Evolutionary conservation across 1,284 basidiomycete genomes (phyloP).

Genomic region (Microbotryum silenes-acaulis): DNA sequence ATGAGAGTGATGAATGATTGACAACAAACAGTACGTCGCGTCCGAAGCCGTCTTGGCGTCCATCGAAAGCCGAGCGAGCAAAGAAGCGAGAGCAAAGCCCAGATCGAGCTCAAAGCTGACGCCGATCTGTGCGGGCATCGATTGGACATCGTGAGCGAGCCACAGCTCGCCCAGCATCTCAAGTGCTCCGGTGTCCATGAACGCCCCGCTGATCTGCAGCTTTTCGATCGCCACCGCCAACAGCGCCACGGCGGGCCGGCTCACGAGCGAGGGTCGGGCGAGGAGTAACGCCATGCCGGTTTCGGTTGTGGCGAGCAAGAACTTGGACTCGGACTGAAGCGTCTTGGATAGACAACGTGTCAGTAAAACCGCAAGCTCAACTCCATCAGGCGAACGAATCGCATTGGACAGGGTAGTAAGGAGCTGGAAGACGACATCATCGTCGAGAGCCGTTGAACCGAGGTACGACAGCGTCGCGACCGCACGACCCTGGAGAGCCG

Average conservation of each 20-base stretch:
- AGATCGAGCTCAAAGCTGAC: conserved; percentile 71
- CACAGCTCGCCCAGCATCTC: conserved; percentile 42
- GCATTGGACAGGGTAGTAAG: neutral
- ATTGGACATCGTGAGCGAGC: neutral
- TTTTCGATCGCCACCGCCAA: conserved; percentile 60
- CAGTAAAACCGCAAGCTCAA: conserved; percentile 63
- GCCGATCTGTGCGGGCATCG: conserved; percentile 59
- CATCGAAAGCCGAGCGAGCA: conserved; percentile 60
- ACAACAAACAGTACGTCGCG: neutral
- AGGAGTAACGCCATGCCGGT: conserved; percentile 44
- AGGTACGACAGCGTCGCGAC: conserved; percentile 77
- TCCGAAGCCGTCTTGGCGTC: conserved; percentile 16
- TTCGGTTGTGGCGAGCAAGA: conserved; percentile 50
- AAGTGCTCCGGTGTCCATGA: conserved; percentile 57
- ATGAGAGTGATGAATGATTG: neutral
- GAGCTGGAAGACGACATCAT: conserved; percentile 5
- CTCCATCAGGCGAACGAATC: conserved; percentile 1
- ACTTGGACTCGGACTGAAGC: conserved; percentile 40
- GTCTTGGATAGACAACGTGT: conserved; percentile 66
- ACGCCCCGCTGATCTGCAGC: conserved; percentile 46
- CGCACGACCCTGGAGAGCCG: conserved; percentile 78
- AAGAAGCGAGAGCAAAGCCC: conserved; percentile 69
- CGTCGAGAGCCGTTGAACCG: conserved; percentile 57
- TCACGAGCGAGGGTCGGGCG: too few species aligned
- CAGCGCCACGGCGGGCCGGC: conserved; percentile 39